phyloP scores from a whole-genome alignment of 768 basidiomycete genomes.

The Mycena rosella region DNA sequence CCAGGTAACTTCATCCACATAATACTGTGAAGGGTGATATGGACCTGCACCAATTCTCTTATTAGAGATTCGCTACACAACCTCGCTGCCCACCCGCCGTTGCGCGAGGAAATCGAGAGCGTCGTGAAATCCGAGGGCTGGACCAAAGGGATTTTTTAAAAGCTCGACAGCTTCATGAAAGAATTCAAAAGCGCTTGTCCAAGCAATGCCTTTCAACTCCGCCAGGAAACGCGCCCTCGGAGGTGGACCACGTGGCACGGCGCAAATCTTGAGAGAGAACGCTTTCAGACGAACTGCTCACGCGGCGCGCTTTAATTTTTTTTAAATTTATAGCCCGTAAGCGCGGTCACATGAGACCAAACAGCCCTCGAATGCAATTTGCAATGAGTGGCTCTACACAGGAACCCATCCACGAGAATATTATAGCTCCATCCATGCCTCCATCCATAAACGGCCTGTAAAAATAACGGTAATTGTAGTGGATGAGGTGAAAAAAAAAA shows the following conservation, averaged over 20 bases:
- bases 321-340: too few relatives aligned
- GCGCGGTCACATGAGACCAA: too few relatives aligned
- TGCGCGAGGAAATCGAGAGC: slow-evolving; percentile 48
- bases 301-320: too few relatives aligned
- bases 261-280: too few relatives aligned
- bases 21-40: background rate
- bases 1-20: background rate
- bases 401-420: too few relatives aligned
- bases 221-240: too few relatives aligned
- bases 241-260: too few relatives aligned
- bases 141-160: slow-evolving; percentile 45
- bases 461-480: slow-evolving; percentile 4
- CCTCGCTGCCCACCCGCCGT: slow-evolving; percentile 43
- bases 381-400: too few relatives aligned
- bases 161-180: slow-evolving; percentile 51
- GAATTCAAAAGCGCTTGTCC: too few relatives aligned
- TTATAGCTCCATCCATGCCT: background rate
- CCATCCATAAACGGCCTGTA: slow-evolving; percentile 22
- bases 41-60: background rate
- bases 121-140: slow-evolving; percentile 46
- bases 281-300: too few relatives aligned
- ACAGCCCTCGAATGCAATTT: too few relatives aligned
- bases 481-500: background rate
- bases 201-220: too few relatives aligned
- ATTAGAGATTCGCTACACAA: slow-evolving; percentile 39